Percentiles rank a stretch among this genome's conserved stretches.
Conservation (phyloP, 345 rosid species). For the Leavenworthia alabamica region DNA sequence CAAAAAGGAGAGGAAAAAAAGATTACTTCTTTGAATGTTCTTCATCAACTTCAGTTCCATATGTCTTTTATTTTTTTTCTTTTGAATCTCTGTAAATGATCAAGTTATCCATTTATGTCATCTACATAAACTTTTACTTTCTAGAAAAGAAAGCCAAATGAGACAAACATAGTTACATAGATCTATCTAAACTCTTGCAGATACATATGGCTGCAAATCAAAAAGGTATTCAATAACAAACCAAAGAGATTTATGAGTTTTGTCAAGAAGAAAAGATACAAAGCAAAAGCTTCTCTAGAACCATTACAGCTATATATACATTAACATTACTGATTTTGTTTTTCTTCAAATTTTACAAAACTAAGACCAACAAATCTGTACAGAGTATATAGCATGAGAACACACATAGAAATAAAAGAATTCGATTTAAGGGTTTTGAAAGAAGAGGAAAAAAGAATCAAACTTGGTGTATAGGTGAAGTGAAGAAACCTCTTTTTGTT, state of each 20-base stretch:
- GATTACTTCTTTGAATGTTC: conserved; percentile 18
- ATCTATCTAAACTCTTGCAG: neutral
- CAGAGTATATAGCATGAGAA: neutral
- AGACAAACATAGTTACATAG: conserved; percentile 3
- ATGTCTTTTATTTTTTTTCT: conserved; percentile 16
- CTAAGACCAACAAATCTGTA: conserved; percentile 11
- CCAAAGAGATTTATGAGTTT: neutral
- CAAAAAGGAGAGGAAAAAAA: conserved; percentile 1
- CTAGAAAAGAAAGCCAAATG: neutral
- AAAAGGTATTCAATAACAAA: neutral
- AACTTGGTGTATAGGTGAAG: conserved; percentile 24
- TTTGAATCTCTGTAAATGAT: conserved; percentile 10
- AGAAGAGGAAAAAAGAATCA: neutral
- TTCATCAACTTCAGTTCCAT: conserved; percentile 25
- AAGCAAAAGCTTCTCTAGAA: too few relatives aligned
- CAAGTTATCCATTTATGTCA: neutral
- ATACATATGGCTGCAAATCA: neutral
- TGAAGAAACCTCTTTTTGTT: conserved; percentile 27
- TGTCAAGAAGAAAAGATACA: neutral
- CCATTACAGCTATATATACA: too few relatives aligned
- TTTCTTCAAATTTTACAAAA: conserved; percentile 5
- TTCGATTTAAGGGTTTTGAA: neutral
- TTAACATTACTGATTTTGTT: too few relatives aligned
- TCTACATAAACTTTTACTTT: conserved; percentile 5
- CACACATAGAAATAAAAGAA: conserved; percentile 6